Percentiles rank a stretch among this genome's conserved stretches.
Conservation (phyloP, 2,329 filamentous ascomycete species). For the Rutstroemia sp. region DNA sequence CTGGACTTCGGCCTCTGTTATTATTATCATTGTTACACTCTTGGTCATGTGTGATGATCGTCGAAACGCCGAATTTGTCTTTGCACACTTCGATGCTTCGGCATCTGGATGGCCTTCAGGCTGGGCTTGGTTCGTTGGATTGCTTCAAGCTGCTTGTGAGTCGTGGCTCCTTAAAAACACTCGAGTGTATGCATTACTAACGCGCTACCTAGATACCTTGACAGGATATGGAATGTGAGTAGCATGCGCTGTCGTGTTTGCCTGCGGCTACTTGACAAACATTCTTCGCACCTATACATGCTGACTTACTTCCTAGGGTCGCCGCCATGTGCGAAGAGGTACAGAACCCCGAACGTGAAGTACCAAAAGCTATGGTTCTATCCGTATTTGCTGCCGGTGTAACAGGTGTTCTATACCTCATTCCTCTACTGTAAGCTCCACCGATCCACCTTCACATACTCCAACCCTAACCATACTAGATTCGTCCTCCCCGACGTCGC, state of each 20-base stretch:
- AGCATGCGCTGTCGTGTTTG: not conserved
- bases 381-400: constrained; percentile 60
- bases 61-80: constrained; percentile 56
- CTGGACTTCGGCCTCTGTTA: constrained; percentile 59
- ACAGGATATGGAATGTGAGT: constrained; percentile 6
- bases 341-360: constrained; percentile 59
- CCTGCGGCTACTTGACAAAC: not conserved
- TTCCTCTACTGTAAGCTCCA: constrained; percentile 50
- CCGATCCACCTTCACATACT: not conserved
- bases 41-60: constrained; percentile 48
- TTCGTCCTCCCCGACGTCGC: constrained; percentile 67
- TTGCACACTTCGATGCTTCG: constrained; percentile 60
- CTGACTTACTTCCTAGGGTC: constrained; percentile 62
- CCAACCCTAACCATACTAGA: not conserved
- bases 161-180: not conserved
- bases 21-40: constrained; percentile 60
- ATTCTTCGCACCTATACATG: constrained; percentile 32
- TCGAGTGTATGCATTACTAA: not conserved
- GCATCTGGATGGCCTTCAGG: constrained; percentile 58
- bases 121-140: constrained; percentile 66
- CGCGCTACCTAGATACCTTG: constrained; percentile 38
- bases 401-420: constrained; percentile 59
- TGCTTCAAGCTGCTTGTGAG: constrained; percentile 50
- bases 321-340: constrained; percentile 68
- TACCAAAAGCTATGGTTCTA: constrained; percentile 63